Percentiles rank a stretch among this genome's conserved stretches.
Conservation (phyloP, 108 stramenopile species). For the Tribonema minus region DNA sequence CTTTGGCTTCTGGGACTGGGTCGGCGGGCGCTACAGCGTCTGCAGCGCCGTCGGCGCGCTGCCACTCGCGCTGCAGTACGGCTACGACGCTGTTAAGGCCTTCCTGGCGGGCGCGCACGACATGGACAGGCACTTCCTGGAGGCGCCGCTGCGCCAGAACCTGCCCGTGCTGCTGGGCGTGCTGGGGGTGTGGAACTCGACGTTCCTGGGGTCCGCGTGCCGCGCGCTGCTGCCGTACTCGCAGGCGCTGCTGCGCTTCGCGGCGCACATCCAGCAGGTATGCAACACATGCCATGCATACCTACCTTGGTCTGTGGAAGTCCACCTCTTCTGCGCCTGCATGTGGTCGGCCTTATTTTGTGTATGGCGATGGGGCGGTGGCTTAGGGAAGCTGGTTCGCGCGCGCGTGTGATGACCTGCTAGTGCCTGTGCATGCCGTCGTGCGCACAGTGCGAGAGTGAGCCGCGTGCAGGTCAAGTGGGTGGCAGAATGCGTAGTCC, state of each 20-base stretch:
- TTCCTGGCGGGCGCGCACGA: constrained; percentile 88
- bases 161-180: constrained; percentile 95
- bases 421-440: too few relatives aligned
- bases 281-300: too few relatives aligned
- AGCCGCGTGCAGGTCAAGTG: too few relatives aligned
- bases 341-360: too few relatives aligned
- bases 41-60: constrained; percentile 68
- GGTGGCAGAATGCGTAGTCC: too few relatives aligned
- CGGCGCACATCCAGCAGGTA: constrained; percentile 95
- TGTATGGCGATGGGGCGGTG: too few relatives aligned
- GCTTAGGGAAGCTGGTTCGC: too few relatives aligned
- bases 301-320: too few relatives aligned
- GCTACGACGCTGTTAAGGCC: constrained; percentile 63
- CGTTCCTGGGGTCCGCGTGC: constrained; percentile 83
- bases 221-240: constrained; percentile 90
- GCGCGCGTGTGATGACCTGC: too few relatives aligned
- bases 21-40: constrained; percentile 81
- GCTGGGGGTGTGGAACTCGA: constrained; percentile 94
- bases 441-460: too few relatives aligned
- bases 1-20: constrained; percentile 96
- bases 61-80: constrained; percentile 83
- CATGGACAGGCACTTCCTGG: constrained; percentile 88
- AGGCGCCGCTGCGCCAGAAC: constrained; percentile 58
- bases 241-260: constrained; percentile 87
- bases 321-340: too few relatives aligned